A percentile compares a stretch with the other conserved stretches of the same genome.
These are phyloP conservation scores for Salix udensis DNA, from an alignment of 345 rosid species.

Conservation along the genomic window DNA sequence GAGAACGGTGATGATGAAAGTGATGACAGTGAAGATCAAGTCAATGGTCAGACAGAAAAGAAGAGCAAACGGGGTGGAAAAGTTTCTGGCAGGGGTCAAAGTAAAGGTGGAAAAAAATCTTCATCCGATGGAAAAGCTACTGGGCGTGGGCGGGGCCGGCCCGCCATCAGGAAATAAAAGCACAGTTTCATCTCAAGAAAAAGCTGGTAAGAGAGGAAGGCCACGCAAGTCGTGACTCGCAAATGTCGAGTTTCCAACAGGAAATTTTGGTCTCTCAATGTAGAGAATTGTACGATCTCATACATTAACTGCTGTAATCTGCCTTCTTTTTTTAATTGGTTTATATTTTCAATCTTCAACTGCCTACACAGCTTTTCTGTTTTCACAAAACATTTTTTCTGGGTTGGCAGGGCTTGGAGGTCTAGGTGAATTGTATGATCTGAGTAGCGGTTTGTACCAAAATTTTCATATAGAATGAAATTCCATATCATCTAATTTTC, in stretches of 20 bases:
- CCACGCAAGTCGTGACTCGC: slow-evolving; percentile 52
- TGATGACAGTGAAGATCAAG: slow-evolving; percentile 50
- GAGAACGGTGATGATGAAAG: slow-evolving; percentile 38
- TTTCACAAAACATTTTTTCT: not conserved
- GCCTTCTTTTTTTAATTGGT: not conserved
- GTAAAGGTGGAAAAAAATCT: slow-evolving; percentile 30
- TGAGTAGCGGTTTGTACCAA: slow-evolving; percentile 1
- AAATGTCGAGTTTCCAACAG: not conserved
- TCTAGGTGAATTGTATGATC: not conserved
- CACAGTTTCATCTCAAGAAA: slow-evolving; percentile 33
- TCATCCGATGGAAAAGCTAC: slow-evolving; percentile 29
- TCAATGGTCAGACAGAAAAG: slow-evolving; percentile 52
- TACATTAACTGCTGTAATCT: slow-evolving; percentile 2
- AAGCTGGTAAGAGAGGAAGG: slow-evolving; percentile 68
- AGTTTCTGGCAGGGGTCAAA: slow-evolving; percentile 40
- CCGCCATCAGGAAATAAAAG: slow-evolving; percentile 33
- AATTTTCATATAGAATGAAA: not conserved
- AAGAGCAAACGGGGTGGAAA: slow-evolving; percentile 45
- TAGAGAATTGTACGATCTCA: slow-evolving; percentile 19
- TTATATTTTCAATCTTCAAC: not conserved
- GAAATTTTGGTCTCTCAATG: slow-evolving; percentile 27
- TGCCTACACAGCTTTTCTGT: not conserved
- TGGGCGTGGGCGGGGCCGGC: slow-evolving; percentile 45
- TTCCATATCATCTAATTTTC: not conserved
- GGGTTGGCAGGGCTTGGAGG: not conserved